phyloP scores from a whole-genome alignment of 2,329 filamentous ascomycete genomes.

The Pseudocercospora fijiensis region DNA sequence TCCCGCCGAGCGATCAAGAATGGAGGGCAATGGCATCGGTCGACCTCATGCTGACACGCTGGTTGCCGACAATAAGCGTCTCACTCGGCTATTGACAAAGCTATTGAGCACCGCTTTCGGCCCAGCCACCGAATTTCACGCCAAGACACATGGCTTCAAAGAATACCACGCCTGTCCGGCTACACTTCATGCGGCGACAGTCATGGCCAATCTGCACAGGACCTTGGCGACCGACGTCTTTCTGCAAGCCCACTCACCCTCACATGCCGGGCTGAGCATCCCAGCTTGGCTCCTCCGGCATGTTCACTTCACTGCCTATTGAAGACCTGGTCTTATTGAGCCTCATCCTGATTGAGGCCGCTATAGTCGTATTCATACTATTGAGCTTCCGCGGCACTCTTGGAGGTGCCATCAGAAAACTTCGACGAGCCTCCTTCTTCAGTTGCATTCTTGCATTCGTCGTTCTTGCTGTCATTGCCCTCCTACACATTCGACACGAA shows the following conservation, averaged over 20 bases:
- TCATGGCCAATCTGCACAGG: not conserved
- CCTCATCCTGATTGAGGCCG: slow-evolving; percentile 28
- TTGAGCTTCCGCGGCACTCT: slow-evolving; percentile 18
- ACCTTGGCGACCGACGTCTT: not conserved
- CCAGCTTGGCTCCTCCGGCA: slow-evolving; percentile 14
- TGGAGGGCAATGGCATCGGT: not conserved
- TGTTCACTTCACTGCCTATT: slow-evolving; percentile 26
- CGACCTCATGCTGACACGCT: not conserved
- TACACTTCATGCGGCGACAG: slow-evolving; percentile 13
- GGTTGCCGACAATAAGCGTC: slow-evolving; percentile 19
- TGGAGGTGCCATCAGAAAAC: slow-evolving; percentile 10
- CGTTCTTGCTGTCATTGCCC: slow-evolving; percentile 16
- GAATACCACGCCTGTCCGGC: slow-evolving; percentile 15
- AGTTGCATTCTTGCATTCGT: slow-evolving; percentile 16
- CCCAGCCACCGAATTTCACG: slow-evolving; percentile 15
- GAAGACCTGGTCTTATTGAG: slow-evolving; percentile 34
- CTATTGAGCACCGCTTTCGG: slow-evolving; percentile 35
- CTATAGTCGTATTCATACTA: slow-evolving; percentile 26
- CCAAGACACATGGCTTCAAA: slow-evolving; percentile 24
- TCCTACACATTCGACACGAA: slow-evolving; percentile 14
- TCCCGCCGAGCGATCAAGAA: not conserved
- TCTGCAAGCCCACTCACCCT: not conserved
- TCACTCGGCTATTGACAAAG: slow-evolving; percentile 28
- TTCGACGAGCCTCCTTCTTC: slow-evolving; percentile 19
- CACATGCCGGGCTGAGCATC: not conserved